Evolutionary conservation across 805 yeast species (phyloP), one percentile per base, ranked within the genome.

Genomic region (Teunomyces barrocoloradensis): DNA sequence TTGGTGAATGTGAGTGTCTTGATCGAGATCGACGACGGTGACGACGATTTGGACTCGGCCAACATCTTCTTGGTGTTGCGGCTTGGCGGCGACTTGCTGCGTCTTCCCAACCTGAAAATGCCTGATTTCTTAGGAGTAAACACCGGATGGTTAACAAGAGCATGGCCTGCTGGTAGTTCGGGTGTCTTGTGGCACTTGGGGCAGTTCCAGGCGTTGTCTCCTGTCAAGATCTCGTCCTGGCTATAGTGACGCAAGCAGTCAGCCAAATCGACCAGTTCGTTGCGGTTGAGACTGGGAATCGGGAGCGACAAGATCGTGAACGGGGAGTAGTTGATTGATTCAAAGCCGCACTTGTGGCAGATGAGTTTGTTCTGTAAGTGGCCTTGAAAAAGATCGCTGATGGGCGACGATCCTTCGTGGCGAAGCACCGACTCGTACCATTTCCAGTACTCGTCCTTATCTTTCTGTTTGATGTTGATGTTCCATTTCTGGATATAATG

Each of bases 121-220:
- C 71, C 75, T 28, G 60, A 53, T 60, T 57, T 63, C 56, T 68
- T 56, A 52, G 61, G 57, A 20, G 64, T 53, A 52, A 73, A 73
- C 9, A 73, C 77, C 3, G 73, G 73, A 48, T 68, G 71, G 37
- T 53, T 55, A 45, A 68, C 70, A 38, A 65, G 55, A 5, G 46
- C 46, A 34, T 45, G 43, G n/a, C 39, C 36, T 17, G 17, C 44
- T 5, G 32, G 27, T 9, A 17, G 27, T 6, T 28, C 43, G 51
- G 54, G 36, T 33, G 48, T 41, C 49, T 76, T 66, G 44, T 63
- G 65, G 67, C 95, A 87, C 46, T 81, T 79, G 6, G 94, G 91
- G 69, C 95, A 87, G 53, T 84, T 79, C 95, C 95, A 87, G 0
- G 94, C 88, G 65, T 87, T 86, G 5, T 84, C 91, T 21, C 89